Base-by-base conservation (phyloP, 2,329 filamentous ascomycete genomes). In the Cladosporium sphaerospermum region DNA sequence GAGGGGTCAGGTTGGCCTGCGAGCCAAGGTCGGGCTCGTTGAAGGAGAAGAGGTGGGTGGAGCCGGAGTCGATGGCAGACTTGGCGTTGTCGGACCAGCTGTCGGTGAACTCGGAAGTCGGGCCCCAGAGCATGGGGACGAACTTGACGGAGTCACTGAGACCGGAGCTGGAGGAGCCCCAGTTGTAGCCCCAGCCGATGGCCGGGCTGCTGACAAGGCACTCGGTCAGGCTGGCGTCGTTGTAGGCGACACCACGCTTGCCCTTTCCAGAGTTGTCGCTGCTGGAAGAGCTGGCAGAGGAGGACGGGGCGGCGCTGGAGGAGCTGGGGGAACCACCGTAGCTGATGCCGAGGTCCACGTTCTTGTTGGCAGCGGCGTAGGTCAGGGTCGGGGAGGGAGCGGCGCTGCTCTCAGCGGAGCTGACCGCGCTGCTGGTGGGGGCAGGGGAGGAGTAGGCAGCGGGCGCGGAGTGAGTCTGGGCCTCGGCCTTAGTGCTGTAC, bases 181-280 rank as follows among this genome's bases (percentile, higher is more conserved):
- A 89, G 78, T 87, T 87, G 77, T 86, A 86, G 45, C 71, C 77
- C 81, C 84, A 88, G 39, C 71, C 69, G 63, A 80, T 75, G 55
- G 77, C 65, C 39, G 69, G 68, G 46, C 67, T 65, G 44, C 59
- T 62, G 44, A 71, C 63, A 67, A 88, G 83, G 57, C 69, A 62
- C 52, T 73, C 69, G 66, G 78, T 76, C 34, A 85, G 72, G 28
- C 59, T 61, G 52, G 75, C 75, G 32, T 80, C 72, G 69, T 88
- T 87, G 78, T 84, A 89, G 47, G 80, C 80, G 46, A 88, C 69
- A 69, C 85, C 85, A 66, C 84, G 83, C 80, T 86, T 85, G 62
- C 68, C 66, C 50, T 65, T 66, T 23, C 61, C 65, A 62, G 54
- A 45, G 54, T 18, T 39, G 47, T 55, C 14, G 43, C 37, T 23